phyloP scores from a whole-genome alignment of 176 grass and related monocot genomes.

The Tillandsia fasciculata region DNA sequence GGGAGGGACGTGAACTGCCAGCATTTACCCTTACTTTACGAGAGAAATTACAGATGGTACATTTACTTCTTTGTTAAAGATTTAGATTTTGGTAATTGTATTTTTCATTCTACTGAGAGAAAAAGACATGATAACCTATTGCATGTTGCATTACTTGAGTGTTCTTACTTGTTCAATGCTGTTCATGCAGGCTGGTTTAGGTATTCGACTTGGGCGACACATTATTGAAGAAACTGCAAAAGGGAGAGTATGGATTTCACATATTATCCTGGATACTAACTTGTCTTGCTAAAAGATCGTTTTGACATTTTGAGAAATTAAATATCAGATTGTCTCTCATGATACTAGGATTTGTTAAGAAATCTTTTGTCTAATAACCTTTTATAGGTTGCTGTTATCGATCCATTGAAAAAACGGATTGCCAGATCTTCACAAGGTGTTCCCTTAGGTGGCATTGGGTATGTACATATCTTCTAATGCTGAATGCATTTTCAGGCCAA shows the following conservation, averaged over 20 bases:
- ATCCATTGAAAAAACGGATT: conserved; percentile 71
- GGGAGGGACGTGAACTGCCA: conserved; percentile 39
- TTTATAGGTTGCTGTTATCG: conserved; percentile 61
- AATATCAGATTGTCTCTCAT: background rate
- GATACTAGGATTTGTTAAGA: background rate
- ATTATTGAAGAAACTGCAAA: conserved; percentile 79
- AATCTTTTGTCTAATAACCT: background rate
- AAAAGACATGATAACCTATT: background rate
- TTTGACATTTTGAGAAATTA: background rate
- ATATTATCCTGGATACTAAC: background rate
- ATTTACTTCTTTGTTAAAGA: conserved; percentile 14
- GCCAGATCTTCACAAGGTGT: conserved; percentile 71
- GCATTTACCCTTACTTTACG: conserved; percentile 54
- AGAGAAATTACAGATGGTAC: conserved; percentile 54
- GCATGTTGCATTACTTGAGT: background rate
- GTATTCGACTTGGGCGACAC: conserved; percentile 62
- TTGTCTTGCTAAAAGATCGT: background rate
- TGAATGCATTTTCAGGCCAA: background rate
- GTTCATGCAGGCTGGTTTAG: conserved; percentile 57
- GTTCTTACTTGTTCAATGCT: background rate
- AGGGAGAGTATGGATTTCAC: conserved; percentile 56
- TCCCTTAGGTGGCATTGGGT: conserved; percentile 96
- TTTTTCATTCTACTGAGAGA: background rate
- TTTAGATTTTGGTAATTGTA: background rate
- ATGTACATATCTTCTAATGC: conserved; percentile 11